phyloP scores from a whole-genome alignment of 2,329 filamentous ascomycete genomes.

The Stagonosporopsis tanaceti region DNA sequence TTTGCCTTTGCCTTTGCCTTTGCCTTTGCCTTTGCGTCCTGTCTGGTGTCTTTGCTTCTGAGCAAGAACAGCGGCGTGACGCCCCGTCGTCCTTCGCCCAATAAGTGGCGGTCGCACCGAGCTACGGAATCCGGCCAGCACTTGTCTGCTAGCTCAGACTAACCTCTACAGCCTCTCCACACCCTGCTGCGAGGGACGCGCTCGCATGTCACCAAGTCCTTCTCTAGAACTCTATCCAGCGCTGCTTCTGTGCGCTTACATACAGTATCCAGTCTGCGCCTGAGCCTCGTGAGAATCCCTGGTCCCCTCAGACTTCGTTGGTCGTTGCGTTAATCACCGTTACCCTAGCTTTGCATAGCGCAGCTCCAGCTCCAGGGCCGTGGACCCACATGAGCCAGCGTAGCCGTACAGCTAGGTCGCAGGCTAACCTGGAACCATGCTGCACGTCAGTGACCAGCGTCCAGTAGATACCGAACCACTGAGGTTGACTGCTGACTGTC shows the following conservation, averaged over 20 bases:
- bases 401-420: conserved; percentile 5
- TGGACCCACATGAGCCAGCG: not conserved
- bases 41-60: not conserved
- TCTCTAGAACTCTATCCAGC: not conserved
- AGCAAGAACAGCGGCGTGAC: too few species aligned
- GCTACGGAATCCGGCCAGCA: conserved; percentile 5
- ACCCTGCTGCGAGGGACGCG: not conserved
- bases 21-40: not conserved
- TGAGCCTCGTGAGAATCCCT: not conserved
- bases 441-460: too few species aligned
- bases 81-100: not conserved
- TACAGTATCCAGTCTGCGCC: not conserved
- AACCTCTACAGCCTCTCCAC: conserved; percentile 7
- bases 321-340: conserved; percentile 20
- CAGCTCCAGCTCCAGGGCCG: conserved; percentile 9
- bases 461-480: too few species aligned
- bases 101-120: conserved; percentile 17
- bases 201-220: not conserved
- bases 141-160: conserved; percentile 9
- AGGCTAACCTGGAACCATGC: not conserved
- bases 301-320: conserved; percentile 12
- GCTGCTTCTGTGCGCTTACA: not conserved
- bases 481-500: not conserved
- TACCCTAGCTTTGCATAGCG: conserved; percentile 17
- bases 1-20: too few species aligned